These are phyloP conservation scores for Leccinum disarticulatum DNA, from an alignment of 768 basidiomycete species.

Conservation along the genomic window DNA sequence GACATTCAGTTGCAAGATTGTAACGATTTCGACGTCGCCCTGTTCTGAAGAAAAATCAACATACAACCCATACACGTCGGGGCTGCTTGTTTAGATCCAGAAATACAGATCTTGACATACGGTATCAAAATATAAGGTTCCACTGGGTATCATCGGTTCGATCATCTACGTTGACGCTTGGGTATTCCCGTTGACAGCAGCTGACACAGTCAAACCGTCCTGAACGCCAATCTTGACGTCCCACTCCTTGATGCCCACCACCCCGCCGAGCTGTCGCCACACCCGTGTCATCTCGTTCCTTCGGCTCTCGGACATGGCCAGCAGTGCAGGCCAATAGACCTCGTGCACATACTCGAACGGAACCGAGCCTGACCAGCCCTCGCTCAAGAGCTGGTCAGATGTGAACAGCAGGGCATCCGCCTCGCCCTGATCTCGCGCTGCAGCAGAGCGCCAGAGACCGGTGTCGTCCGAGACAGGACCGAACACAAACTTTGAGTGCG, in stretches of 20 bases:
- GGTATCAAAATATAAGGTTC: background rate
- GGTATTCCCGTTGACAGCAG: background rate
- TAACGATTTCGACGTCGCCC: no score
- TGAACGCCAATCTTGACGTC: conserved; percentile 55
- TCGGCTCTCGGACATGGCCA: conserved; percentile 53
- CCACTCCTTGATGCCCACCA: conserved; percentile 75
- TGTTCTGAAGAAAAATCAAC: background rate
- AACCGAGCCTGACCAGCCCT: conserved; percentile 66
- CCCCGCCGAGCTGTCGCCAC: conserved; percentile 71
- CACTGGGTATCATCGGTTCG: background rate
- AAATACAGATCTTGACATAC: no score
- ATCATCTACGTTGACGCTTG: conserved; percentile 9
- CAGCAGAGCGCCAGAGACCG: conserved; percentile 29
- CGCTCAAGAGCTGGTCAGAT: conserved; percentile 64
- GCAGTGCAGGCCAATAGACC: conserved; percentile 70
- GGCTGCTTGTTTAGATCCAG: background rate
- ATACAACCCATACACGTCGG: background rate
- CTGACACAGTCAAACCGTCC: conserved; percentile 10
- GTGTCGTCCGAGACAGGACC: conserved; percentile 47
- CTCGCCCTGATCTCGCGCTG: conserved; percentile 20
- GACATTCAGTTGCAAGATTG: no score
- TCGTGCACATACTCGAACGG: conserved; percentile 74
- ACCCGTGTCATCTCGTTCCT: conserved; percentile 49
- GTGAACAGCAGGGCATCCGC: conserved; percentile 48
- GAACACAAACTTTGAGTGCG: conserved; percentile 71